Evolutionary conservation across 495 filamentous ascomycete genomes (phyloP).

Genomic region (Penicillium goetzii): DNA sequence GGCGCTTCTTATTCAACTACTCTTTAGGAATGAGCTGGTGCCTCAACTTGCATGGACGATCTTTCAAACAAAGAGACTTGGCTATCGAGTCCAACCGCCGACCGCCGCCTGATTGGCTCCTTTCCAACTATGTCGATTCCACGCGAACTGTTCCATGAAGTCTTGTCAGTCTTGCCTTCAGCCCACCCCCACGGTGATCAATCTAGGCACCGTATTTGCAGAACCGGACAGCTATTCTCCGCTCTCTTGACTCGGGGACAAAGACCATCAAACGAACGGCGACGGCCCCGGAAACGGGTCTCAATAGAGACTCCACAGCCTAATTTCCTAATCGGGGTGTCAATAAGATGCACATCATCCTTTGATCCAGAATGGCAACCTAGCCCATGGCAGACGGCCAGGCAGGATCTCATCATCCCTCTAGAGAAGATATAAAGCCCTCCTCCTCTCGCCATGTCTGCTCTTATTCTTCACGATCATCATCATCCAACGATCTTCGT

Average conservation of each 20-base stretch:
- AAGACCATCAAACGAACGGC: constrained; percentile 1
- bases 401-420: neutral
- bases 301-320: neutral
- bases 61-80: neutral
- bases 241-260: constrained; percentile 3
- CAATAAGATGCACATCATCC: neutral
- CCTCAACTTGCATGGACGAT: neutral
- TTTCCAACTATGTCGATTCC: neutral
- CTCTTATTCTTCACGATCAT: constrained; percentile 14
- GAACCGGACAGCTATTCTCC: neutral
- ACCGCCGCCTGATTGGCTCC: neutral
- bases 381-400: neutral
- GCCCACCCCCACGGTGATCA: neutral
- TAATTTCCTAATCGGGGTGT: constrained; percentile 4
- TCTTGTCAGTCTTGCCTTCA: neutral
- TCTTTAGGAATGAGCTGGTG: constrained; percentile 9
- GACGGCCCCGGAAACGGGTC: neutral
- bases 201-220: neutral
- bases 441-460: neutral
- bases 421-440: neutral
- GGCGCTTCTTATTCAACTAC: constrained; percentile 23
- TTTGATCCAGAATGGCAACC: constrained; percentile 2
- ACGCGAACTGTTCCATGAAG: neutral
- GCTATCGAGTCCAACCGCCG: neutral
- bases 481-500: constrained; percentile 18